phyloP scores from a whole-genome alignment of 169 alveolate species.

The Plasmodium ovale region DNA sequence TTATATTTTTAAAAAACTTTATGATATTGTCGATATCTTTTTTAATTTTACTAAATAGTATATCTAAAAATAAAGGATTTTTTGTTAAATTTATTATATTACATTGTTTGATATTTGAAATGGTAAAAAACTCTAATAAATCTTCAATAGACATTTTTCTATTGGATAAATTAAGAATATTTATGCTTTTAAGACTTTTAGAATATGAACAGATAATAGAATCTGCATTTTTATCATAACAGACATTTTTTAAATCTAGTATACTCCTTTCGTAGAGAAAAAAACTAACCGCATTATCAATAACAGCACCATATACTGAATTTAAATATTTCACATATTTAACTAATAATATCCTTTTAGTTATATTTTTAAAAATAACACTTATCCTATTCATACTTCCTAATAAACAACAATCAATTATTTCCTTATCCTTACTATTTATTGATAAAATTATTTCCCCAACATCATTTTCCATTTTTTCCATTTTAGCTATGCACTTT shows the following conservation, averaged over 20 bases:
- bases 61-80: slow-evolving; percentile 32
- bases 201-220: slow-evolving; percentile 12
- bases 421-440: background rate
- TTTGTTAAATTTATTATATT: slow-evolving; percentile 13
- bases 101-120: slow-evolving; percentile 43
- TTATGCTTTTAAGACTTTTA: background rate
- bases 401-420: slow-evolving; percentile 6
- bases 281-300: slow-evolving; percentile 45
- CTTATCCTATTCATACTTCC: slow-evolving; percentile 6
- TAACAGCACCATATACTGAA: background rate
- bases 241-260: slow-evolving; percentile 58
- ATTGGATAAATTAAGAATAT: slow-evolving; percentile 29
- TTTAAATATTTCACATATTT: slow-evolving; percentile 45
- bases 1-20: slow-evolving; percentile 16
- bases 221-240: slow-evolving; percentile 51
- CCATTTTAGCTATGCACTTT: background rate
- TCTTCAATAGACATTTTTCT: slow-evolving; percentile 30
- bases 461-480: slow-evolving; percentile 14
- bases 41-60: slow-evolving; percentile 16
- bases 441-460: slow-evolving; percentile 15
- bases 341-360: slow-evolving; percentile 25
- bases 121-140: slow-evolving; percentile 32
- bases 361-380: slow-evolving; percentile 17
- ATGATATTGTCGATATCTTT: slow-evolving; percentile 27
- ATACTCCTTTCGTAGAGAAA: slow-evolving; percentile 23